Conservation (phyloP, 257 asterid genomes). For the Hygrophila difformis region DNA sequence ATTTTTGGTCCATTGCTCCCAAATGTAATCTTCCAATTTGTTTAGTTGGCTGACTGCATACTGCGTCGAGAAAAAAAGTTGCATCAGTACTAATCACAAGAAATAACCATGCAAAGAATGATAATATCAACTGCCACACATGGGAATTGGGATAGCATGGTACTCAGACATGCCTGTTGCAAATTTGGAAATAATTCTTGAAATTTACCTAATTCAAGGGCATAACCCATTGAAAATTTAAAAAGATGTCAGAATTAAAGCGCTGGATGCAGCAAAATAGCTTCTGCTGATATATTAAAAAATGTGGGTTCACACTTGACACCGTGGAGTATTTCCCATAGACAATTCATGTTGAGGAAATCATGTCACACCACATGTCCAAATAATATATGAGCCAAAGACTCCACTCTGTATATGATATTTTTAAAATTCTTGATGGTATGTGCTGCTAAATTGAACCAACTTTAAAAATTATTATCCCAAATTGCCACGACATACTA, state of each 20-base stretch:
- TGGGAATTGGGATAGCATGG: slow-evolving; percentile 4
- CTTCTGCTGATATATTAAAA: too few species aligned
- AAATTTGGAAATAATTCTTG: neutral
- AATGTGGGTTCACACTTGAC: too few species aligned
- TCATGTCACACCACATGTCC: too few species aligned
- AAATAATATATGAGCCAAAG: too few species aligned
- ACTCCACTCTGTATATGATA: too few species aligned
- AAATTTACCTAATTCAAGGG: neutral
- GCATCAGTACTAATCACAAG: slow-evolving; percentile 19
- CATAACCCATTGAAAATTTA: neutral
- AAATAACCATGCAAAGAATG: neutral
- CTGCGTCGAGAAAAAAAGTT: slow-evolving; percentile 31
- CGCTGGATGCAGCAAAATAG: neutral
- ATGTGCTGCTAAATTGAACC: too few species aligned
- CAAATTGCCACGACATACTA: too few species aligned
- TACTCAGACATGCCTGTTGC: too few species aligned
- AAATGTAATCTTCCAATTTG: slow-evolving; percentile 92
- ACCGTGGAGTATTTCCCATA: too few species aligned
- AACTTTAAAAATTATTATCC: too few species aligned
- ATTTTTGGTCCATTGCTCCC: slow-evolving; percentile 68
- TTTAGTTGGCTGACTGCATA: slow-evolving; percentile 83
- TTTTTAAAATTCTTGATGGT: too few species aligned
- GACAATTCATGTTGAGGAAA: too few species aligned
- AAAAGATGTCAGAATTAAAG: neutral
- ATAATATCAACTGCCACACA: slow-evolving; percentile 7